A percentile compares a stretch with the other conserved stretches of the same genome.
Evolutionary conservation across 2,329 filamentous ascomycete species (phyloP).

Genomic region (Arthrobotrys sphaeroides): DNA sequence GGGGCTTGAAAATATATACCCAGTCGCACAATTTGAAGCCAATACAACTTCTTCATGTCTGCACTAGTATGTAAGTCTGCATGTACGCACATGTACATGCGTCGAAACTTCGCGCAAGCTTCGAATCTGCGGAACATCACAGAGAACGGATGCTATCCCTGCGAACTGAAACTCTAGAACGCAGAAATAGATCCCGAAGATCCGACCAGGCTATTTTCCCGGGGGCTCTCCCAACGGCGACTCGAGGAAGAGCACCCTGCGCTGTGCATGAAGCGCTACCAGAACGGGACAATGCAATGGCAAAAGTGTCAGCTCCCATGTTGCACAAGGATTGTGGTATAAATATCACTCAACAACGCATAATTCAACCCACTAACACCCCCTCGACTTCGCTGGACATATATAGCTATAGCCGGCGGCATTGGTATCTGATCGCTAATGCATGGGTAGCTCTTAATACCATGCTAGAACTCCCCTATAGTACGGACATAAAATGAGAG

Average conservation of each 20-base stretch:
- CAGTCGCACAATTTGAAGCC: background rate
- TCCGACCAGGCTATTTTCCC: constrained; percentile 47
- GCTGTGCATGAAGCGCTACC: constrained; percentile 36
- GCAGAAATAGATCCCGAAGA: constrained; percentile 26
- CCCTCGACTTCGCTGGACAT: background rate
- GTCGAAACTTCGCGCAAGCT: constrained; percentile 10
- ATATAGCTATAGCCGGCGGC: background rate
- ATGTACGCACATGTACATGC: no score
- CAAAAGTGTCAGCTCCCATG: constrained; percentile 35
- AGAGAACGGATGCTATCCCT: constrained; percentile 21
- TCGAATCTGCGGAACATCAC: constrained; percentile 8
- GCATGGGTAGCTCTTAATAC: background rate
- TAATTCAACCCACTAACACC: background rate
- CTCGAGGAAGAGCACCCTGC: constrained; percentile 31
- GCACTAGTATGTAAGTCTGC: no score
- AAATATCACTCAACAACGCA: constrained; percentile 51
- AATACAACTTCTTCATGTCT: background rate
- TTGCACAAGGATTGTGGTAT: constrained; percentile 44
- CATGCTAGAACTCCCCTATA: background rate
- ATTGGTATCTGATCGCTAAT: constrained; percentile 23
- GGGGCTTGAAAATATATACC: constrained; percentile 20
- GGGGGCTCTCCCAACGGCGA: constrained; percentile 13
- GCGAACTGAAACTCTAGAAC: constrained; percentile 16
- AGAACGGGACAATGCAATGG: constrained; percentile 28
- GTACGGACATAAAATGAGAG: background rate